Percentiles rank a stretch among this genome's conserved stretches.
These are phyloP conservation scores for Ichthyophthirius multifiliis DNA, from an alignment of 169 alveolate species.

Conservation along the genomic window DNA sequence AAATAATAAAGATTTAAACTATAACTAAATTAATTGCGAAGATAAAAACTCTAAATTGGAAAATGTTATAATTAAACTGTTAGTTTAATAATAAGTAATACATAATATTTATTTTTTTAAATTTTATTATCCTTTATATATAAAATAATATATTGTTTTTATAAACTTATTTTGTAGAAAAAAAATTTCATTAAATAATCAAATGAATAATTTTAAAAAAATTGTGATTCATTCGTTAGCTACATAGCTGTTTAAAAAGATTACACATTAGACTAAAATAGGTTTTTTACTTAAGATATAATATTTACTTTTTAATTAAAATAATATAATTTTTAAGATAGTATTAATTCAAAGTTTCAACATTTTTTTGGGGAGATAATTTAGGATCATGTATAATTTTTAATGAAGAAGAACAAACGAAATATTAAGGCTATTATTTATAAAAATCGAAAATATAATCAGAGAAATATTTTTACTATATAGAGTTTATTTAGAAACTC, in stretches of 20 bases:
- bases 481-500: background rate
- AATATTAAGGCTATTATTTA: background rate
- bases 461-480: background rate
- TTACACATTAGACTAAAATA: no score
- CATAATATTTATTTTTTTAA: no score
- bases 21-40: background rate
- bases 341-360: background rate
- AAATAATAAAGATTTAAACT: background rate
- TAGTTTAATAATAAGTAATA: no score
- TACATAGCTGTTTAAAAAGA: background rate
- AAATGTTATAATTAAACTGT: background rate
- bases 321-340: background rate
- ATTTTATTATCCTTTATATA: no score
- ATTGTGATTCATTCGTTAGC: background rate
- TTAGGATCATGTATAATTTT: background rate
- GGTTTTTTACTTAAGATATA: no score
- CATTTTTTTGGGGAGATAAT: background rate
- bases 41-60: background rate
- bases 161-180: no score
- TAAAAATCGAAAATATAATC: background rate
- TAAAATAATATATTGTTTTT: no score
- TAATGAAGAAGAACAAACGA: background rate
- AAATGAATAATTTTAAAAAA: background rate
- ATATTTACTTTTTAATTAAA: background rate
- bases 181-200: background rate